Evolutionary conservation across 495 filamentous ascomycete genomes (phyloP), one percentile per base, ranked within the genome.

Genomic region (Xylaria nigripes): DNA sequence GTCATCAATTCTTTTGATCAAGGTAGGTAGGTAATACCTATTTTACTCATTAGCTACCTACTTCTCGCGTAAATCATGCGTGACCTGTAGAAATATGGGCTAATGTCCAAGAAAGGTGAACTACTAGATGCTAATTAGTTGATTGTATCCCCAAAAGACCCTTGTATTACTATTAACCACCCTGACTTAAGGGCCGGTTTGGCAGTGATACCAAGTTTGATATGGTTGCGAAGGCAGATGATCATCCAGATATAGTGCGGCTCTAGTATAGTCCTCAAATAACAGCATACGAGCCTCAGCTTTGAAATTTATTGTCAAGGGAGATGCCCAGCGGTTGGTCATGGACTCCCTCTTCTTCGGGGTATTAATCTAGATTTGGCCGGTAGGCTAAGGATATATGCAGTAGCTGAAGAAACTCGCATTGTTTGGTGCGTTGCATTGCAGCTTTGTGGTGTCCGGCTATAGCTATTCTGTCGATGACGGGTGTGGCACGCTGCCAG

Each of bases 201-300:
- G 10, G 32, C 27, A n/a, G 27, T 13, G n/a, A 12, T 3, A 34
- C 3, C 45, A 19, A 47, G 27, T 3, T 5, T 29, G 19, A 23
- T 10, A 41, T 25, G 23, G 18, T 30, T 24, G 15, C 12, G 34
- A 16, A 42, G 27, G 51, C 23, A 30, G 32, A 24, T 8, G 8
- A 45, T 47, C 6, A 36, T 8, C 19, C 16, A 36, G 7, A 45
- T 24, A 40, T 40, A 23, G 18, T 45, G 29, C 50, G 15, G 41
- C 27, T 52, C 41, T 38, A 30, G 25, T 52, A 9, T 23, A n/a
- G n/a, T n/a, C n/a, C n/a, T n/a, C 15, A 13, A 52, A 52, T 29
- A 22, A 27, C 15, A 41, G n/a, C 32, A 4, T 42, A 25, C 13
- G 19, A 32, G 7, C 22, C 13, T 38, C 22, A 19, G 22, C 29